Percentiles rank a stretch among this genome's conserved stretches.
Evolutionary conservation across 352 stramenopile species (phyloP).

Genomic region (Globisporangium carolinianum): DNA sequence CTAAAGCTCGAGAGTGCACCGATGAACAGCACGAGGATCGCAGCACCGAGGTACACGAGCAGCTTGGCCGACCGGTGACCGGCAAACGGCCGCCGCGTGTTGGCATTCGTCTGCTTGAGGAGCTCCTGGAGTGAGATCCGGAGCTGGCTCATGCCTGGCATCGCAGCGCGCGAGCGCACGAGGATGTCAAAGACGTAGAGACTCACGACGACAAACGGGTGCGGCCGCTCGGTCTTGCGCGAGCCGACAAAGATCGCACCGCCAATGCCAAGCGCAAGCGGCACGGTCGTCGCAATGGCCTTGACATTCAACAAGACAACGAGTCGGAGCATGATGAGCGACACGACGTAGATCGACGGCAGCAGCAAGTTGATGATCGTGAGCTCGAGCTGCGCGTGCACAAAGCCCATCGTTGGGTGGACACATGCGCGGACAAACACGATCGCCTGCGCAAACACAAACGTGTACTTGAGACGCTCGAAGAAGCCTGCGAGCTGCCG

Average conservation of each 20-base stretch:
- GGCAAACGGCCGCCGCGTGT: constrained; percentile 32
- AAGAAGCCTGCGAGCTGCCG: constrained; percentile 62
- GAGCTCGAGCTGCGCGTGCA: constrained; percentile 81
- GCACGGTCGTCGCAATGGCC: constrained; percentile 38
- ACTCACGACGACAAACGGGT: constrained; percentile 65
- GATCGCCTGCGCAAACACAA: constrained; percentile 69
- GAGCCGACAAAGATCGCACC: constrained; percentile 57
- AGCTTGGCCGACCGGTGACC: constrained; percentile 53
- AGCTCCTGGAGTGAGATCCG: constrained; percentile 52
- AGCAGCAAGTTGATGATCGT: constrained; percentile 86
- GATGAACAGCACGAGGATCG: constrained; percentile 64
- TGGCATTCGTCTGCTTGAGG: constrained; percentile 42
- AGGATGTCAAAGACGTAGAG: constrained; percentile 78
- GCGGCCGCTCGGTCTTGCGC: constrained; percentile 69
- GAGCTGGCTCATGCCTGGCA: constrained; percentile 37
- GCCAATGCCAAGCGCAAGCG: constrained; percentile 41
- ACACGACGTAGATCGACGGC: constrained; percentile 83
- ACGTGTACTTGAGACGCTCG: constrained; percentile 78
- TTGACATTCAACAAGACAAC: constrained; percentile 46
- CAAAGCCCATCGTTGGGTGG: constrained; percentile 80
- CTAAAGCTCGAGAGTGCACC: constrained; percentile 69
- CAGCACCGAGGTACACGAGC: constrained; percentile 54
- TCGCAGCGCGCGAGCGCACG: constrained; percentile 40
- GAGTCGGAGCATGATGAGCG: constrained; percentile 71
- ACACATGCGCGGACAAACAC: constrained; percentile 74